Base-by-base conservation (phyloP, 1,284 basidiomycete species). In the Heterobasidion parviporum region DNA sequence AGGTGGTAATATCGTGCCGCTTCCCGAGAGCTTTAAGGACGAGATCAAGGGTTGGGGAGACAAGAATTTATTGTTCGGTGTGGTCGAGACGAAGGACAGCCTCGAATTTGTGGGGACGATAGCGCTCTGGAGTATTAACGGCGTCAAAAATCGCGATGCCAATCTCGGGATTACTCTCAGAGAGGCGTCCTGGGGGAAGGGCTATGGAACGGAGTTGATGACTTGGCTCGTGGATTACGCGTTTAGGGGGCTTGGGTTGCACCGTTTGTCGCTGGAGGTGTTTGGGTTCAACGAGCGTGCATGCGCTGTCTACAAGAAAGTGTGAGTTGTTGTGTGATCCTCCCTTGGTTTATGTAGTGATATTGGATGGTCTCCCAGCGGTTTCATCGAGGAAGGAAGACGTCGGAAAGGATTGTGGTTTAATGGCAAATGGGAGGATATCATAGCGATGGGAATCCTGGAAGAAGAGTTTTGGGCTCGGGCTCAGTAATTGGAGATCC, bases 151-250 rank as follows among this genome's bases (percentile, higher is more conserved):
- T 57, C 65, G 70, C 14, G 63, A 70, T 44, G 63, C 61, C 10
- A 59, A 59, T 12, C 63, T 69, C 45, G 65, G 64, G 1, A 67
- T 72, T 46, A 59, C 60, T 6, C 38, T 72, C 12, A 41, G 58
- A 16, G 62, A 62, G 6, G 56, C 61, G 8, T 63, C 62, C 26
- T 69, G 68, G 70, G 59, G 60, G 32, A 64, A 66, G 53, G 70
- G 71, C 18, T 70, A 68, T 53, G 70, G 68, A 5, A 62, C 60
- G 20, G 70, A 72, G 59, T 64, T 67, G 20, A 62, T 63, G 16
- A 57, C 54, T 32, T 72, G 67, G 56, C 59, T 68, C 36, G 62
- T 71, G n/a, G 65, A 68, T 44, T 64, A 71, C 59, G 65, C 63
- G 18, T 71, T 72, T 57, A 57, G 59, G n/a, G 56, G 57, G 54